phyloP scores from a whole-genome alignment of 495 filamentous ascomycete genomes.

The Geoglossum glabrum region DNA sequence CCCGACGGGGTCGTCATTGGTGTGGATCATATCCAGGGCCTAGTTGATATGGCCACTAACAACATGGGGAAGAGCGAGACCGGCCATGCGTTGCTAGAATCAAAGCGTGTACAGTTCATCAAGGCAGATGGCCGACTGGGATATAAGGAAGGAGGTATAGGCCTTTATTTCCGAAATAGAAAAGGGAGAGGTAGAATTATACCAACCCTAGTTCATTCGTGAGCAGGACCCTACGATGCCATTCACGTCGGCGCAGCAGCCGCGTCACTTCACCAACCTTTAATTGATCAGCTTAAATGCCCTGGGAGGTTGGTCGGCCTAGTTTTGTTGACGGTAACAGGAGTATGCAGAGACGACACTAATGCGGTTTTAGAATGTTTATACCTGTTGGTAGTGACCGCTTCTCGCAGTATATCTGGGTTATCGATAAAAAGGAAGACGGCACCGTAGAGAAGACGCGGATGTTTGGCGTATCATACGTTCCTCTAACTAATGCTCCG shows the following conservation, averaged over 20 bases:
- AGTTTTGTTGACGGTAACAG: not conserved
- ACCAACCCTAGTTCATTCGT: not conserved
- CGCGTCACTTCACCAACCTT: conserved; percentile 41
- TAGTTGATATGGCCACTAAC: conserved; percentile 46
- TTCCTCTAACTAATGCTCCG: conserved; percentile 80
- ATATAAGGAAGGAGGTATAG: conserved; percentile 28
- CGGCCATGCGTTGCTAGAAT: conserved; percentile 39
- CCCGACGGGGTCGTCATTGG: conserved; percentile 48
- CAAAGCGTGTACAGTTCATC: conserved; percentile 48
- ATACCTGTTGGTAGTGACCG: conserved; percentile 52
- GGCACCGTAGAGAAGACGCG: conserved; percentile 57
- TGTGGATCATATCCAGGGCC: conserved; percentile 66
- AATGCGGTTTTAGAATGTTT: conserved; percentile 35
- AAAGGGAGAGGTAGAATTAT: conserved; percentile 7
- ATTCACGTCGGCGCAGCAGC: conserved; percentile 94
- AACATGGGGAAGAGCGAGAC: conserved; percentile 58
- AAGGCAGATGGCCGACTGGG: conserved; percentile 68
- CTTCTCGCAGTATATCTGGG: conserved; percentile 59
- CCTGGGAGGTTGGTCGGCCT: conserved; percentile 35
- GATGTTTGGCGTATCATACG: conserved; percentile 72
- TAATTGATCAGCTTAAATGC: conserved; percentile 59
- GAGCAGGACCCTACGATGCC: conserved; percentile 49
- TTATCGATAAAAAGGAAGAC: conserved; percentile 68
- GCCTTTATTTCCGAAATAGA: not conserved
- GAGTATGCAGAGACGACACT: not conserved